Base-by-base conservation (phyloP, 2,329 filamentous ascomycete genomes). In the Immersiporthe knoxdaviesiana region DNA sequence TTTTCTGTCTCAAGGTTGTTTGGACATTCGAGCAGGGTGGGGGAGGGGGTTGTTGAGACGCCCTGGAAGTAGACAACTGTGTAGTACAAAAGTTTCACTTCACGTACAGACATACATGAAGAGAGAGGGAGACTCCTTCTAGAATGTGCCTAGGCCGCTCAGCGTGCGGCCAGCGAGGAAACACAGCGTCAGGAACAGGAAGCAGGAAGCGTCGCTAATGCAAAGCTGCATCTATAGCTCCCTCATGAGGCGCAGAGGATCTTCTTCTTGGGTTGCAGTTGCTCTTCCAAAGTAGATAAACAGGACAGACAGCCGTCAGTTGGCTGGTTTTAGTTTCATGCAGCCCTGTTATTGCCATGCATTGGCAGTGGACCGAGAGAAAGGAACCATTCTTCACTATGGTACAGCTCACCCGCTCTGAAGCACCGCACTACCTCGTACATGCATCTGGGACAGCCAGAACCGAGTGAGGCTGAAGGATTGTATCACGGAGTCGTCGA, bases 211-310 rank as follows among this genome's bases (percentile, higher is more conserved):
- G 52, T 56, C 12, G n/a, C 50, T 56, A 32, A 27, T 30, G 52
- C 47, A 24, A 50, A 21, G 47, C 24, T 18, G 16, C 35, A 8
- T 21, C 41, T 21, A 16, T 47, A 21, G 41, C 47, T 50, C 47
- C 47, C 47, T 50, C 47, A 21, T 50, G 47, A 50, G 10, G 54
- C 54, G 27, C 18, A 54, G 24, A 39, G 30, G 32, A 52, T 44
- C 63, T 62, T 32, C n/a, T n/a, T n/a, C n/a, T 62, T 27, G 65
- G 67, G 58, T 67, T 69, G 50, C 64, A 69, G n/a, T 63, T 63
- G 27, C 63, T 62, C 67, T 27, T 39, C 30, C 56, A 54, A 47
- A 56, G 44, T 50, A 64, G 63, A 64, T 35, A 63, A 41, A 41
- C 39, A 18, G 52, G 30, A 59, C 14, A 32, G 58, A 58, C 30